Evolutionary conservation across 148 eudicot species (phyloP).

Genomic region (Silene uniflora): DNA sequence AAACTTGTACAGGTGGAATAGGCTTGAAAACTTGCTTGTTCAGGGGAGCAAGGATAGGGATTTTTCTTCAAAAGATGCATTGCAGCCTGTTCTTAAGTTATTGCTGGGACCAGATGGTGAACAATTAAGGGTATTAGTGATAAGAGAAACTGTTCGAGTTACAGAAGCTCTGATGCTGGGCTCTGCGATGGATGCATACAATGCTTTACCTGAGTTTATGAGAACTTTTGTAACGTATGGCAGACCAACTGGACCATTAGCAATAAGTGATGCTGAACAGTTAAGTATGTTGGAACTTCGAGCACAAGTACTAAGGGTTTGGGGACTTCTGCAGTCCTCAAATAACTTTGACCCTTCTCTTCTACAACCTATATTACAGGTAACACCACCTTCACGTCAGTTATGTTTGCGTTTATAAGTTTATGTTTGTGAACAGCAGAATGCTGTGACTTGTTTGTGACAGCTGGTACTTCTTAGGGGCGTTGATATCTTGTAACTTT

Average conservation of each 20-base stretch:
- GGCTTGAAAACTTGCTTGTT: conserved; percentile 96
- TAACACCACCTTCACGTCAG: background rate
- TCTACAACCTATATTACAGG: conserved; percentile 92
- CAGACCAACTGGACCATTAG: conserved; percentile 46
- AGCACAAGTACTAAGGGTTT: conserved; percentile 75
- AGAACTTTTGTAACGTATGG: conserved; percentile 47
- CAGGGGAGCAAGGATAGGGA: conserved; percentile 87
- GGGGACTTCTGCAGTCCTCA: conserved; percentile 79
- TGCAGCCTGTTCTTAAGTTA: conserved; percentile 95
- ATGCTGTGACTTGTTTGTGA: background rate
- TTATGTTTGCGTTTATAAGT: background rate
- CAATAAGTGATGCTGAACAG: conserved; percentile 49
- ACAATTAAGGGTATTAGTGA: conserved; percentile 73
- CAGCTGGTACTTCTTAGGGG: too few relatives aligned
- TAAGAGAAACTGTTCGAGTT: conserved; percentile 81
- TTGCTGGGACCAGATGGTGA: conserved; percentile 86
- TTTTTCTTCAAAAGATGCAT: conserved; percentile 89
- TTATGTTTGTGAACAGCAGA: background rate
- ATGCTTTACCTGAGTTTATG: conserved; percentile 57
- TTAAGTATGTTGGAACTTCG: conserved; percentile 78
- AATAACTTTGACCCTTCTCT: conserved; percentile 77
- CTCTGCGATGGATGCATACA: conserved; percentile 66
- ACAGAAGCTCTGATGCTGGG: conserved; percentile 82
- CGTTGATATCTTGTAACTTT: too few relatives aligned
- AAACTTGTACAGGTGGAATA: conserved; percentile 74